Evolutionary conservation across 345 rosid species (phyloP).

Genomic region (Noccaea caerulescens): DNA sequence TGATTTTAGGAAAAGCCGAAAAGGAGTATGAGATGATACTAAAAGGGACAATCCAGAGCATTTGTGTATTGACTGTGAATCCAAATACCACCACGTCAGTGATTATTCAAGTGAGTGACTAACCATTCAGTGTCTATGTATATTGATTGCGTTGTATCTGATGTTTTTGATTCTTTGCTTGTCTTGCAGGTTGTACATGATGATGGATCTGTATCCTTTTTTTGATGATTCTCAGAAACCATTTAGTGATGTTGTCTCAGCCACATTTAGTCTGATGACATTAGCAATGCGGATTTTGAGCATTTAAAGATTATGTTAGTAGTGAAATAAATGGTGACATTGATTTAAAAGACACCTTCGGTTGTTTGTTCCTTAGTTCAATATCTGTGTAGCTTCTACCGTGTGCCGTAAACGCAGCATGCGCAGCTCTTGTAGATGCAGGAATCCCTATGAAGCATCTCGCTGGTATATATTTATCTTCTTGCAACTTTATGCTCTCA

Average conservation of each 20-base stretch:
- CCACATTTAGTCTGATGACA: neutral
- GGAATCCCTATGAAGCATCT: conserved; percentile 96
- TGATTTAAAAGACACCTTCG: neutral
- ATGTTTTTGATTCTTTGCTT: conserved; percentile 20
- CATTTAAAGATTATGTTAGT: neutral
- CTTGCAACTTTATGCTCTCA: conserved; percentile 12
- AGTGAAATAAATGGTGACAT: neutral
- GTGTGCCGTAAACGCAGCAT: conserved; percentile 91
- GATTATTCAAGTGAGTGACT: conserved; percentile 64
- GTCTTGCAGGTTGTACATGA: conserved; percentile 75
- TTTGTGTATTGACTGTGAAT: conserved; percentile 74
- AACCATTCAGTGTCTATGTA: neutral
- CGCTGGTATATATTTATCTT: conserved; percentile 55
- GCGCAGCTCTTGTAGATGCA: conserved; percentile 95
- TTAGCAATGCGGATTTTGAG: neutral
- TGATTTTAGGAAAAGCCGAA: conserved; percentile 65
- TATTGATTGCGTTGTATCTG: conserved; percentile 5
- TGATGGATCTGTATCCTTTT: conserved; percentile 93
- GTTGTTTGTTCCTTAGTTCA: conserved; percentile 51
- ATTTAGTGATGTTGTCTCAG: conserved; percentile 11
- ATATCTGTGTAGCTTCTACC: conserved; percentile 69
- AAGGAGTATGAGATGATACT: conserved; percentile 83
- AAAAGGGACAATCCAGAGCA: conserved; percentile 82
- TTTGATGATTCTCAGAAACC: neutral
- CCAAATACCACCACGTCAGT: conserved; percentile 90